Evolutionary conservation across 2,329 filamentous ascomycete species (phyloP).

Genomic region (Paraphoma chrysanthemicola): DNA sequence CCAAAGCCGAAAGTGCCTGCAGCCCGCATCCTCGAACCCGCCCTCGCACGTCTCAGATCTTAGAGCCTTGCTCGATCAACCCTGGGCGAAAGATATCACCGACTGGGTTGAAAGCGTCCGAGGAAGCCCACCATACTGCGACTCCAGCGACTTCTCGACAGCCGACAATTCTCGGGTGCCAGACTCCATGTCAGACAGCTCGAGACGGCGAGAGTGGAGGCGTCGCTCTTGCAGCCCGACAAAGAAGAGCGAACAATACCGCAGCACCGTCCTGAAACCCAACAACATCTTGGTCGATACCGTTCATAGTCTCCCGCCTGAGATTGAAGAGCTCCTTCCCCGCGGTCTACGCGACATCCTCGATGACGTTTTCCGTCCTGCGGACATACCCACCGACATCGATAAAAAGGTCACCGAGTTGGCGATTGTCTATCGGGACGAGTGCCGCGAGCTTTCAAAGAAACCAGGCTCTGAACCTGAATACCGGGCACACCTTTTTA

Average conservation of each 20-base stretch:
- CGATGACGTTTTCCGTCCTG: background rate
- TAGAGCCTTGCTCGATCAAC: too few species aligned
- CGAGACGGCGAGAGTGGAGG: background rate
- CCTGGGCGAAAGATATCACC: background rate
- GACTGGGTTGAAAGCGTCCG: background rate
- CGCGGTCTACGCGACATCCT: constrained; percentile 5
- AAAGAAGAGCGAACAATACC: constrained; percentile 12
- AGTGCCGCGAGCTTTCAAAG: constrained; percentile 2
- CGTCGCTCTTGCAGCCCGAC: constrained; percentile 6
- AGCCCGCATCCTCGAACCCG: too few species aligned
- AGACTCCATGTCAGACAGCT: constrained; percentile 5
- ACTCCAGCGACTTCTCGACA: background rate
- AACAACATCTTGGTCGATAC: constrained; percentile 1
- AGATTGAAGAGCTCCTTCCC: constrained; percentile 12
- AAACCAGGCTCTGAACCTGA: constrained; percentile 8
- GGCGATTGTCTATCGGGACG: constrained; percentile 1
- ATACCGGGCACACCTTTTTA: constrained; percentile 3
- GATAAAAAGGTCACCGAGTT: background rate
- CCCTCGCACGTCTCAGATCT: too few species aligned
- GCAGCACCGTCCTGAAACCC: constrained; percentile 11
- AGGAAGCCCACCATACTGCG: background rate
- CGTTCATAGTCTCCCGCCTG: constrained; percentile 4
- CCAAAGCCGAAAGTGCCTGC: too few species aligned
- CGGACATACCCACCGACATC: background rate
- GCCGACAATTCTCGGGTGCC: background rate